Percentiles rank a stretch among this genome's conserved stretches.
Evolutionary conservation across 78 protist species (phyloP).

Genomic region (Guillardia theta): DNA sequence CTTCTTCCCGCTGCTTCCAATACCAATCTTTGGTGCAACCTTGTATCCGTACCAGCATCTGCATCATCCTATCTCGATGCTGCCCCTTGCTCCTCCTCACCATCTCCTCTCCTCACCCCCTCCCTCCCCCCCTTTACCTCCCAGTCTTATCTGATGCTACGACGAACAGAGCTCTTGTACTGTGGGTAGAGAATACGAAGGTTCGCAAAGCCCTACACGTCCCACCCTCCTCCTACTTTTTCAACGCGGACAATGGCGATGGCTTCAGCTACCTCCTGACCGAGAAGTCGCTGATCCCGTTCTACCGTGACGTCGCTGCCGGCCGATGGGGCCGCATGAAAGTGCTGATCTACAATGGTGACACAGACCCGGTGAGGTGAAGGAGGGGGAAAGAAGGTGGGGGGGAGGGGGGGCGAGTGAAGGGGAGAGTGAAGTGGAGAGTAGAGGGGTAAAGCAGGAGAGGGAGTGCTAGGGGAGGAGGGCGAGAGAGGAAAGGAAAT

Average conservation of each 20-base stretch:
- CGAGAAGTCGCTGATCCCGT: background rate
- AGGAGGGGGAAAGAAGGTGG: too few relatives aligned
- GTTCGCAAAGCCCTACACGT: conserved; percentile 2
- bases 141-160: too few relatives aligned
- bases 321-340: background rate
- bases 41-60: background rate
- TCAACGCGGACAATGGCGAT: conserved; percentile 48
- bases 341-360: conserved; percentile 34
- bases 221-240: background rate
- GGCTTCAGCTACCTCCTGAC: conserved; percentile 25
- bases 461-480: too few relatives aligned
- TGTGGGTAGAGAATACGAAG: background rate
- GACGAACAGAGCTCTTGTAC: background rate
- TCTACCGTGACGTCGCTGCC: background rate
- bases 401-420: too few relatives aligned
- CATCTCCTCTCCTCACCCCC: background rate
- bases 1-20: background rate
- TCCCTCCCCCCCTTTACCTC: background rate
- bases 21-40: background rate
- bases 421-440: too few relatives aligned
- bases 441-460: too few relatives aligned
- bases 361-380: conserved; percentile 44
- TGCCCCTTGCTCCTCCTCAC: background rate
- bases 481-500: too few relatives aligned
- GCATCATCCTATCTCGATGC: background rate